phyloP scores from a whole-genome alignment of 1,139 yeast genomes.

The Geotrichum histeridarum region DNA sequence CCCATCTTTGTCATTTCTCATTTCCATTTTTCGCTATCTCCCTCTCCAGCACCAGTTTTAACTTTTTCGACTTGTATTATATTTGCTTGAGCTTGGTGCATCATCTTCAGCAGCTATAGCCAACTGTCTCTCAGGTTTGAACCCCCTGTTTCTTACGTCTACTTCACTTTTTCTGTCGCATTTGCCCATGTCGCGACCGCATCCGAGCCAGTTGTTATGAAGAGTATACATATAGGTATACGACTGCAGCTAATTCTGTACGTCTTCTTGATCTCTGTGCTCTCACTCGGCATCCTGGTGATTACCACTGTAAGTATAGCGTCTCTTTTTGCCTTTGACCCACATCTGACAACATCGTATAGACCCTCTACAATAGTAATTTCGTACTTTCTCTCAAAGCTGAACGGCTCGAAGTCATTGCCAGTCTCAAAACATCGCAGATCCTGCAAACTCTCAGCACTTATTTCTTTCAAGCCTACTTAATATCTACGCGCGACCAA shows the following conservation, averaged over 20 bases:
- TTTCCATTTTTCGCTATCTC: no score
- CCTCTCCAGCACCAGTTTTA: no score
- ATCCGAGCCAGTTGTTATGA: slow-evolving; percentile 19
- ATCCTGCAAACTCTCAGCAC: slow-evolving; percentile 60
- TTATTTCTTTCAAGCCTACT: slow-evolving; percentile 63
- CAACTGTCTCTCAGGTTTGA: no score
- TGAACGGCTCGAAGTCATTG: slow-evolving; percentile 69
- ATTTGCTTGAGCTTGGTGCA: no score
- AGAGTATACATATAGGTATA: slow-evolving; percentile 35
- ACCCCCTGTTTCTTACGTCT: no score
- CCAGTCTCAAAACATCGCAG: slow-evolving; percentile 77
- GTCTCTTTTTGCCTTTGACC: not conserved
- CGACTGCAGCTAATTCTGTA: slow-evolving; percentile 68
- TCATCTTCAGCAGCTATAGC: no score
- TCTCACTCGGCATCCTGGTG: slow-evolving; percentile 71
- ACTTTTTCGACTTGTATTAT: no score
- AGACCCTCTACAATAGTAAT: slow-evolving; percentile 67
- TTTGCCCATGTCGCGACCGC: no score
- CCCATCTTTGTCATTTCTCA: no score
- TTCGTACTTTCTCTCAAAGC: slow-evolving; percentile 60
- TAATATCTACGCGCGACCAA: slow-evolving; percentile 58
- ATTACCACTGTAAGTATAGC: slow-evolving; percentile 50
- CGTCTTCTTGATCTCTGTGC: slow-evolving; percentile 68
- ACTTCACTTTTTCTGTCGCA: no score
- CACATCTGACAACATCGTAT: not conserved